Base-by-base conservation (phyloP, 148 eudicot species). In the Amaranthus cruentus region DNA sequence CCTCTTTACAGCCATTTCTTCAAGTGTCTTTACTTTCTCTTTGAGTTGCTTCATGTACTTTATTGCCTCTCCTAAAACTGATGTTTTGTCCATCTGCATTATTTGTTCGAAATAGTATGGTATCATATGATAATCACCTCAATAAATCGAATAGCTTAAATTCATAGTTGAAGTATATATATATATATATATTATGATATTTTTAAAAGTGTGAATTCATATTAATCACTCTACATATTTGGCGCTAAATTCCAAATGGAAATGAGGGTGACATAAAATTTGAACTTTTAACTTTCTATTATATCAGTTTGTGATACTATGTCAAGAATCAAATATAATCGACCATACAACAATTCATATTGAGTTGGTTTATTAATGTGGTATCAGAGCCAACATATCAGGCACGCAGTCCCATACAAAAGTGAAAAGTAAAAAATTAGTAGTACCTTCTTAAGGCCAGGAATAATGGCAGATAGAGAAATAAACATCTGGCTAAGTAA, bases 391-490 rank as follows among this genome's bases (percentile, higher is more conserved):
- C 14, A 48, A 0, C 47, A 0, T 49, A 68, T 2, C 7, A 49
- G 14, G 6, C 7, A 49, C 14, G 6, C 15, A 28, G 2, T n/a
- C 8, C 10, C 2, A 43, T 8, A 43, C 4, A 46, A 49, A 5
- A 2, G 38, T 5, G 38, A n/a, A 47, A 14, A 15, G 9, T 4
- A 2, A 6, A 48, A 28, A 3, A 18, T 18, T 18, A 18, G 18
- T 18, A 18, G 7, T 53, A 79, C 83, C 83, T 80, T 80, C 61
- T 80, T 80, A 2, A 80, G 77, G 66, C 70, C 83, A 55, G 83
- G 83, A 68, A 80, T 60, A 46, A 80, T 18, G n/a, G 80, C 77
- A 49, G 83, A 80, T 6, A 80, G 77, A 43, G 83, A 75, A 53
- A 80, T 76, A 47, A 80, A 80, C 28, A 61, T 55, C 42, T 73